A percentile compares a stretch with the other conserved stretches of the same genome.
phyloP scores from a whole-genome alignment of 495 filamentous ascomycete species.

The Aspergillus incahuasiensis region DNA sequence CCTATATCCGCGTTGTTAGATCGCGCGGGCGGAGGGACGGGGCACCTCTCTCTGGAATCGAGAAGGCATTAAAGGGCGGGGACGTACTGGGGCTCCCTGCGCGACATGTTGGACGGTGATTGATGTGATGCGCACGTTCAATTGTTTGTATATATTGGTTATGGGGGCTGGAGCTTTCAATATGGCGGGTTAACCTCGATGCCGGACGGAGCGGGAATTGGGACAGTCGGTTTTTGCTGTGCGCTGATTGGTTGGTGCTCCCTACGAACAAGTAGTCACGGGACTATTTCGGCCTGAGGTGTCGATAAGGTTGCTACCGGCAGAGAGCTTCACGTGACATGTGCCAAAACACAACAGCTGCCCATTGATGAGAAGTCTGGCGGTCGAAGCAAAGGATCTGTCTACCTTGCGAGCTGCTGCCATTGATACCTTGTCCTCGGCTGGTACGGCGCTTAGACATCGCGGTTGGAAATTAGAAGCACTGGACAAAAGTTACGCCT shows the following conservation, averaged over 20 bases:
- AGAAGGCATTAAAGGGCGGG: not conserved
- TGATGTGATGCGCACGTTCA: not conserved
- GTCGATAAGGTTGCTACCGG: not conserved
- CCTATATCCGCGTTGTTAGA: constrained; percentile 44
- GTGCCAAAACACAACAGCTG: constrained; percentile 11
- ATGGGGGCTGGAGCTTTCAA: not conserved
- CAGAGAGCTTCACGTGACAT: constrained; percentile 13
- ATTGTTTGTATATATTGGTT: not conserved
- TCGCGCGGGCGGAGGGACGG: constrained; percentile 6
- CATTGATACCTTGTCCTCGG: not conserved
- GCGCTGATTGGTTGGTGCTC: constrained; percentile 15
- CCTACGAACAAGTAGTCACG: not conserved
- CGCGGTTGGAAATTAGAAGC: not conserved
- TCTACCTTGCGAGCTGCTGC: not conserved
- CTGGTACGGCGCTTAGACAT: not conserved
- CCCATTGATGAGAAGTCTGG: not conserved
- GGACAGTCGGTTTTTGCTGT: constrained; percentile 18
- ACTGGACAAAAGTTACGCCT: not conserved
- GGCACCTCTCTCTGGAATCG: not conserved
- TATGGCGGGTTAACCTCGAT: not conserved
- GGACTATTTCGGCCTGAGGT: constrained; percentile 13
- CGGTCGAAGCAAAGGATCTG: not conserved
- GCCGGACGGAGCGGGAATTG: constrained; percentile 2
- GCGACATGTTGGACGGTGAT: constrained; percentile 42
- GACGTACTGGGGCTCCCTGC: constrained; percentile 46